phyloP scores from a whole-genome alignment of 306 rosid genomes.

The Styphnolobium japonicum region DNA sequence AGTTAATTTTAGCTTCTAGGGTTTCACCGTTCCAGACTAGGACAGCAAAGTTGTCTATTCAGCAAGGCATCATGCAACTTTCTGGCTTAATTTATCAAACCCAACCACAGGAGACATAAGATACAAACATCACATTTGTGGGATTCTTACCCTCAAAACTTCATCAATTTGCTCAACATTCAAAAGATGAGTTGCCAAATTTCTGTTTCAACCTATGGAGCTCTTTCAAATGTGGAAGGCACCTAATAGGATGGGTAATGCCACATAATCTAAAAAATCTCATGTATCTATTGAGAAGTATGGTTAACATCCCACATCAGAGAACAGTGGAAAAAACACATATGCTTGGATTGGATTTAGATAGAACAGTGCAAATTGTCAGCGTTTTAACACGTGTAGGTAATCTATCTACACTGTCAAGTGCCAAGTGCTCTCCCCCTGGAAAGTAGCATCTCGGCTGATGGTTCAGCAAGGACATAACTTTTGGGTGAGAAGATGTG shows the following conservation, averaged over 20 bases:
- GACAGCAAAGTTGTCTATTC: neutral
- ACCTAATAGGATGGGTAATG: neutral
- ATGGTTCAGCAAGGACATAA: neutral
- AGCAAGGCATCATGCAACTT: neutral
- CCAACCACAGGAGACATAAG: neutral
- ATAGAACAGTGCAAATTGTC: neutral
- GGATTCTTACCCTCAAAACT: neutral
- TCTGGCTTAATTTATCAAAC: neutral
- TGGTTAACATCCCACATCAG: conserved; percentile 1
- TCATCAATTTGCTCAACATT: conserved; percentile 5
- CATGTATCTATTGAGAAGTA: neutral
- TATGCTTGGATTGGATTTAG: neutral
- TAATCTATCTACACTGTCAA: neutral
- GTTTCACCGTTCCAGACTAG: neutral
- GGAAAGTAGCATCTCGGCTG: neutral
- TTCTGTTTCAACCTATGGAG: neutral
- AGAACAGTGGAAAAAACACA: neutral
- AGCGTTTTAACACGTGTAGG: neutral
- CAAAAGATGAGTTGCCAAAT: conserved; percentile 1
- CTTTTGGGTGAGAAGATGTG: neutral
- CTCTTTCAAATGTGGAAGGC: neutral
- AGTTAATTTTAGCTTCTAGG: neutral
- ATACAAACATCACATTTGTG: neutral
- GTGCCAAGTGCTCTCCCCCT: neutral
- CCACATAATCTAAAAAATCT: neutral